phyloP scores from a whole-genome alignment of 2,329 filamentous ascomycete genomes.

The Aspergillus jensenii region DNA sequence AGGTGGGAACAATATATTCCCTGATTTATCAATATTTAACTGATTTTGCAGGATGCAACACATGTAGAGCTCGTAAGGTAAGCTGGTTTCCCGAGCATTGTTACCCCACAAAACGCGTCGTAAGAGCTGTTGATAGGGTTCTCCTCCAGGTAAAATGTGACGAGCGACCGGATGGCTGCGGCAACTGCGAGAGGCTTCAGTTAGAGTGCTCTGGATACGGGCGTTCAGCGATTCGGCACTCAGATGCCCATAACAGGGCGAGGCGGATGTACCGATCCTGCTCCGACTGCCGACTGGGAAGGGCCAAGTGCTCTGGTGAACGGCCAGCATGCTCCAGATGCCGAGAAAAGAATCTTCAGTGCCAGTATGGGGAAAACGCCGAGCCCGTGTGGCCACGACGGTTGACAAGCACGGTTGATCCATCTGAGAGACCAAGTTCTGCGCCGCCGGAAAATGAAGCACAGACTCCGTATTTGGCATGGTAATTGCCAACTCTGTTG shows the following conservation, averaged over 20 bases:
- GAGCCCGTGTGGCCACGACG: slow-evolving; percentile 4
- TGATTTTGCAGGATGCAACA: slow-evolving; percentile 2
- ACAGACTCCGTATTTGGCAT: background rate
- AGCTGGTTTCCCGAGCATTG: background rate
- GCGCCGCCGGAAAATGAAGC: background rate
- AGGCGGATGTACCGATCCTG: slow-evolving; percentile 6
- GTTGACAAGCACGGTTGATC: background rate
- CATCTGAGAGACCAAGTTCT: background rate
- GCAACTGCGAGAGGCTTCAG: slow-evolving; percentile 6
- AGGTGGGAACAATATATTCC: background rate
- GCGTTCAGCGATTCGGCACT: background rate
- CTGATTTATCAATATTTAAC: background rate
- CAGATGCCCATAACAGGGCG: background rate
- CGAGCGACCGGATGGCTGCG: slow-evolving; percentile 3
- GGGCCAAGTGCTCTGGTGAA: slow-evolving; percentile 8
- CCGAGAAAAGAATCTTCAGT: background rate
- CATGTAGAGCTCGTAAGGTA: slow-evolving; percentile 9
- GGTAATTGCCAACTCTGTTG: background rate
- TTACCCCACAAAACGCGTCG: background rate
- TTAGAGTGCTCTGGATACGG: background rate
- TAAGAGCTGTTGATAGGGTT: background rate
- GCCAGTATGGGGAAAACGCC: background rate
- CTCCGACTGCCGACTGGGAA: background rate
- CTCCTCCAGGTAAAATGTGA: slow-evolving; percentile 8
- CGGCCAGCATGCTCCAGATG: slow-evolving; percentile 1